Evolutionary conservation across 2,329 filamentous ascomycete species (phyloP), one percentile per base, ranked within the genome.

Genomic region (Sordariomycetes sp.): DNA sequence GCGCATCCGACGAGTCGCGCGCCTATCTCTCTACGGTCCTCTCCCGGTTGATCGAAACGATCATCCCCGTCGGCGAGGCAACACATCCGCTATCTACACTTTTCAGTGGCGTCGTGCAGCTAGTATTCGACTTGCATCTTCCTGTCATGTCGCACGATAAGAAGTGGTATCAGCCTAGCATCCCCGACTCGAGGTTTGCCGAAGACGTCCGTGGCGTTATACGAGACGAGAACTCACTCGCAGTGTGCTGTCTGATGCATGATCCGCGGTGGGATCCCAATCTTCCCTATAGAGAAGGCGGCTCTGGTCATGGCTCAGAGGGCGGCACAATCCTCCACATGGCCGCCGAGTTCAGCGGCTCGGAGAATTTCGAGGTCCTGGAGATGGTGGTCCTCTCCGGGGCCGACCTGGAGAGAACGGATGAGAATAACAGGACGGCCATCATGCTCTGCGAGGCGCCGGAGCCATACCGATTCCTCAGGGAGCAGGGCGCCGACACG

Each of bases 381-480:
- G 51, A 57, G 12, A 42, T 20, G 7, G 15, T 57, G 22, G 17
- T 57, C 13, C 12, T 48, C 13, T 25, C 51, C 10, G 51, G 51
- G 5, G 50, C 45, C 17, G 35, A 53, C n/a, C 15, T 53, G 20
- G 36, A 32, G 20, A 25, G 12, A 12, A 45, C 39, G 6, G 56
- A 57, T 15, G 24, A 53, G 34, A 53, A 22, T 10, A 34, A 32
- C 36, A 34, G 56, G 10, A 57, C 56, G n/a, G 34, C 56, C 6
- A 10, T 57, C 17, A 57, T 57, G 56, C 34, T 53, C 7, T 57
- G 56, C 28, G 56, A 57, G 51, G n/a, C 15, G 10, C 6, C 48
- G 25, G 24, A 25, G 28, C 15, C 39, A 22, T 54, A 53, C 51
- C 51, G 51, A 7, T 13, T 57, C 10, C 51, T 57, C 7, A 35